A percentile compares a stretch with the other conserved stretches of the same genome.
Conservation (phyloP, 495 filamentous ascomycete genomes). For the Penicillium desertorum region DNA sequence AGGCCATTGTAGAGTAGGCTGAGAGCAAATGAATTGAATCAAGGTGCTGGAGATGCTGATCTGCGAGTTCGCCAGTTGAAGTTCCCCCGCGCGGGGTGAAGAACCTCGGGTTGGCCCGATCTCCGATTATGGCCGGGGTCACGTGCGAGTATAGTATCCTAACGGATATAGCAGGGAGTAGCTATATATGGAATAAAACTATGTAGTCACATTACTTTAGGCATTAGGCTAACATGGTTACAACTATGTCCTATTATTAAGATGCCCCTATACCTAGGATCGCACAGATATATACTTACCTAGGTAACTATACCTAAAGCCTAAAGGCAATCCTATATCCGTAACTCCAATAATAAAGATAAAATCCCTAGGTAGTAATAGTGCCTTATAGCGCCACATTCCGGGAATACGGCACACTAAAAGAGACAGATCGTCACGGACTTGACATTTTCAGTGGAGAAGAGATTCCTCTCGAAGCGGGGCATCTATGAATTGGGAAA, state of each 20-base stretch:
- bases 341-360: background rate
- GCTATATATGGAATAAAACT: no score
- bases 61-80: constrained; percentile 5
- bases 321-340: background rate
- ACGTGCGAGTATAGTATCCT: background rate
- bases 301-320: background rate
- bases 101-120: constrained; percentile 7
- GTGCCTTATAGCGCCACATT: background rate
- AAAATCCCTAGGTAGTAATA: background rate
- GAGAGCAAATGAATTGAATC: background rate
- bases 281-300: no score
- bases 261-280: background rate
- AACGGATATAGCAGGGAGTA: no score
- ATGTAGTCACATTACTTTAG: no score
- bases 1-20: constrained; percentile 42
- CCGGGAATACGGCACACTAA: constrained; percentile 6
- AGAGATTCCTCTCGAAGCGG: constrained; percentile 1
- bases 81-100: constrained; percentile 24
- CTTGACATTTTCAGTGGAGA: background rate
- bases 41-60: constrained; percentile 9
- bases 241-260: background rate
- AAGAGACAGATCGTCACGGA: background rate
- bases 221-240: no score
- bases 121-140: background rate
- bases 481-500: background rate